Evolutionary conservation across 1,284 basidiomycete species (phyloP).

Genomic region (Boletus smithii): DNA sequence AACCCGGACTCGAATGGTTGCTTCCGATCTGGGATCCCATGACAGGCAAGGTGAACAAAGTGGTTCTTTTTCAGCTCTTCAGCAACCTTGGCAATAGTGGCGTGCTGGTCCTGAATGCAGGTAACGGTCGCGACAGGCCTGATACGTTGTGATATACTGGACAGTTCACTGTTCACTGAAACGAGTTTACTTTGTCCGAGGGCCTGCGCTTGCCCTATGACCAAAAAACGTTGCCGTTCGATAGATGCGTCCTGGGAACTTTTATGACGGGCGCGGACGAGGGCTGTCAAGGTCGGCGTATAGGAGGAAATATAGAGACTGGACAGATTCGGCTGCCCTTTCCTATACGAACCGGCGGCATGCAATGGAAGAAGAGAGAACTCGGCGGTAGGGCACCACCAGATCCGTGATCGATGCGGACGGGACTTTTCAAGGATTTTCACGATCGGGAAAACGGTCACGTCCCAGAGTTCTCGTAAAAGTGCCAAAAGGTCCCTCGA

Average conservation of each 20-base stretch:
- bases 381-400: slow-evolving; percentile 9
- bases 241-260: too few relatives aligned
- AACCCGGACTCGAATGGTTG: too few relatives aligned
- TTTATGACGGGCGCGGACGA: slow-evolving; percentile 15
- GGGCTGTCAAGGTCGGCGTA: slow-evolving; percentile 27
- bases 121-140: not conserved
- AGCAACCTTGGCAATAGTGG: not conserved
- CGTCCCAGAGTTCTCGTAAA: slow-evolving; percentile 26
- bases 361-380: not conserved
- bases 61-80: not conserved
- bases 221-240: slow-evolving; percentile 1
- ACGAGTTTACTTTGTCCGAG: not conserved
- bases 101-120: not conserved
- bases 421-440: slow-evolving; percentile 12
- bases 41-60: too few relatives aligned
- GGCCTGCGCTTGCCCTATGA: slow-evolving; percentile 8
- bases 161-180: not conserved
- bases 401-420: not conserved
- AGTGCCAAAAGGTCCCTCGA: slow-evolving; percentile 3
- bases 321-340: slow-evolving; percentile 12
- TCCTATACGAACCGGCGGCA: slow-evolving; percentile 21
- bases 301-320: slow-evolving; percentile 34
- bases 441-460: slow-evolving; percentile 23
- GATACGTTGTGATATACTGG: not conserved
- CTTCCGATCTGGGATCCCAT: too few relatives aligned